A percentile compares a stretch with the other conserved stretches of the same genome.
phyloP scores from a whole-genome alignment of 139 green algal species.

The Eudorina sp. region DNA sequence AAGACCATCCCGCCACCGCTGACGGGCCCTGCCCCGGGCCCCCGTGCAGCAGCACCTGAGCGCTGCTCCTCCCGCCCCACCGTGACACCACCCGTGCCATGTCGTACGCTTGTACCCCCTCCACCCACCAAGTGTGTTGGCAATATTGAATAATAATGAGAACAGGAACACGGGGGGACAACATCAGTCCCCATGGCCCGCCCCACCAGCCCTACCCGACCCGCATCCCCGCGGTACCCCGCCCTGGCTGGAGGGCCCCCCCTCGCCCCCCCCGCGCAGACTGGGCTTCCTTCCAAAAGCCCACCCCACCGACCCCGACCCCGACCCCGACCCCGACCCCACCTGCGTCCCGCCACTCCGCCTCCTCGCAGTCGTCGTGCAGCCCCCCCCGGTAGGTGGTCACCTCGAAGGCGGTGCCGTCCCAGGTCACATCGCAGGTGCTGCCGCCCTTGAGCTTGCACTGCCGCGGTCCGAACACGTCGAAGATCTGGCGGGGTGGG shows the following conservation, averaged over 20 bases:
- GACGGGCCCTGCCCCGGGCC: too few relatives aligned
- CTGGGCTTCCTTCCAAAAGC: neutral
- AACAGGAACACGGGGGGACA: too few relatives aligned
- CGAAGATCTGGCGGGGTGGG: neutral
- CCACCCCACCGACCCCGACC: too few relatives aligned
- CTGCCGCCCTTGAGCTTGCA: slow-evolving; percentile 4
- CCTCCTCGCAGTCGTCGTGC: slow-evolving; percentile 5
- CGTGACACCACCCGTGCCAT: too few relatives aligned
- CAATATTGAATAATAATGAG: too few relatives aligned
- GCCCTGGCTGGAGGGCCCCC: too few relatives aligned
- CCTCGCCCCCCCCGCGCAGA: neutral
- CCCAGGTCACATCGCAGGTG: neutral
- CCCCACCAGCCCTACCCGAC: neutral
- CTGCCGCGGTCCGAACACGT: neutral
- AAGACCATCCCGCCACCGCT: too few relatives aligned
- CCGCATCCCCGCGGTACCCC: neutral
- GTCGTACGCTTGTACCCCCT: too few relatives aligned
- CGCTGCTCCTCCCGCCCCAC: too few relatives aligned
- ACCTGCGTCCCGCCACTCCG: slow-evolving; percentile 53
- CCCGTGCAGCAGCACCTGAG: too few relatives aligned
- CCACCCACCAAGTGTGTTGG: too few relatives aligned
- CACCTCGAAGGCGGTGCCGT: slow-evolving; percentile 44
- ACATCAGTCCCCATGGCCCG: too few relatives aligned
- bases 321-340: neutral
- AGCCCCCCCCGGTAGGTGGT: slow-evolving; percentile 50